phyloP scores from a whole-genome alignment of 805 yeast genomes.

The Pichia occidentalis region DNA sequence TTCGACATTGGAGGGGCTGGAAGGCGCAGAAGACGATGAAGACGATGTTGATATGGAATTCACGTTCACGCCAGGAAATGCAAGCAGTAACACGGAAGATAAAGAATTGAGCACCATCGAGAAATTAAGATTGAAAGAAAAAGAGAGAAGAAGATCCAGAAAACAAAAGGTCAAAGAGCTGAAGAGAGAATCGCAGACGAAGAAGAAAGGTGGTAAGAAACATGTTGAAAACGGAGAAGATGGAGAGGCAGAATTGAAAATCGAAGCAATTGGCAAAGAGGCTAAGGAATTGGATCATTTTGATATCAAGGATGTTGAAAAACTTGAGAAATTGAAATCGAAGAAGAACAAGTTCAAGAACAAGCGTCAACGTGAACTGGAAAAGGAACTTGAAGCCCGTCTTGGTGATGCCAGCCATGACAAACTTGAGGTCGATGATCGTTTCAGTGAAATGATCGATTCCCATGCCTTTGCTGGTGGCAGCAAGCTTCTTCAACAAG shows the following conservation, averaged over 20 bases:
- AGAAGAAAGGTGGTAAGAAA: slow-evolving; percentile 21
- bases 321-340: slow-evolving; percentile 54
- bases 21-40: slow-evolving; percentile 34
- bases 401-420: slow-evolving; percentile 36
- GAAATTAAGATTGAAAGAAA: slow-evolving; percentile 77
- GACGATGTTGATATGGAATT: slow-evolving; percentile 89
- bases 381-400: slow-evolving; percentile 42
- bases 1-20: neutral
- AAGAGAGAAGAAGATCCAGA: slow-evolving; percentile 84
- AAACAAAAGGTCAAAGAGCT: slow-evolving; percentile 65
- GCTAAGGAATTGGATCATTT: slow-evolving; percentile 61
- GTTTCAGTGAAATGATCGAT: slow-evolving; percentile 79
- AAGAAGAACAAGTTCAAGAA: slow-evolving; percentile 40
- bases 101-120: slow-evolving; percentile 69
- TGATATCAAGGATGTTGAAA: slow-evolving; percentile 69
- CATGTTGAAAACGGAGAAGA: slow-evolving; percentile 31
- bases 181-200: slow-evolving; percentile 42
- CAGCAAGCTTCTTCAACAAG: slow-evolving; percentile 79
- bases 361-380: slow-evolving; percentile 41
- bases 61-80: slow-evolving; percentile 81
- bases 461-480: slow-evolving; percentile 91
- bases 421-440: slow-evolving; percentile 57
- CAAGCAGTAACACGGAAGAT: slow-evolving; percentile 31
- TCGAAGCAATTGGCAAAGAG: slow-evolving; percentile 70
- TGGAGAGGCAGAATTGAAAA: slow-evolving; percentile 54